Evolutionary conservation across 1,139 yeast species (phyloP).

Genomic region (Chernovozyma sophiae-reginae): DNA sequence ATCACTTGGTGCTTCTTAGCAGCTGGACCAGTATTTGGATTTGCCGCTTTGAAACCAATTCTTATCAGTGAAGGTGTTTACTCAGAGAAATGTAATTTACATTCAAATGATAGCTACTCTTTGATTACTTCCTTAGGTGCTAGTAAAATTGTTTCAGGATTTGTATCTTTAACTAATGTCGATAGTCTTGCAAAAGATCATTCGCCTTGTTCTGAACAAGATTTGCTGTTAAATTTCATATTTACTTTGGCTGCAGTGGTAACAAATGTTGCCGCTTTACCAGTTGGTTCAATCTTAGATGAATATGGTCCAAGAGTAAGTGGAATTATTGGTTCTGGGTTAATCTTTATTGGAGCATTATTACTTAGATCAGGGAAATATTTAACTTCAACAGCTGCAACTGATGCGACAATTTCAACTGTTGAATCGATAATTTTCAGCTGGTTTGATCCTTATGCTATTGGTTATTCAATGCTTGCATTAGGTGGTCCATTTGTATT

Average conservation of each 20-base stretch:
- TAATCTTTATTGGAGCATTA: constrained; percentile 33
- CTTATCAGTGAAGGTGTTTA: constrained; percentile 38
- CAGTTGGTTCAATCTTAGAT: constrained; percentile 39
- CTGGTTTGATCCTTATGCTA: constrained; percentile 54
- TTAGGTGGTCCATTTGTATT: constrained; percentile 81
- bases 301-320: constrained; percentile 40
- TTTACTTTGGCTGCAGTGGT: constrained; percentile 44
- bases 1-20: constrained; percentile 41
- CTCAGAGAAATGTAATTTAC: constrained; percentile 30
- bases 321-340: constrained; percentile 39
- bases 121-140: constrained; percentile 9
- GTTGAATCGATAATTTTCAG: constrained; percentile 14
- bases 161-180: constrained; percentile 5
- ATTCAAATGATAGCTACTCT: constrained; percentile 10
- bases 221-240: constrained; percentile 42
- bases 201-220: constrained; percentile 37
- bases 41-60: constrained; percentile 46
- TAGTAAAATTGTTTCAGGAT: constrained; percentile 9
- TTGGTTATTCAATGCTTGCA: constrained; percentile 67
- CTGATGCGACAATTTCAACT: background rate
- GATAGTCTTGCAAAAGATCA: constrained; percentile 9
- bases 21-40: constrained; percentile 47
- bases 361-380: constrained; percentile 31
- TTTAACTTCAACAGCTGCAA: background rate
- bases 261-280: constrained; percentile 41